phyloP scores from a whole-genome alignment of 768 basidiomycete species.

The Pleurotus giganteus region DNA sequence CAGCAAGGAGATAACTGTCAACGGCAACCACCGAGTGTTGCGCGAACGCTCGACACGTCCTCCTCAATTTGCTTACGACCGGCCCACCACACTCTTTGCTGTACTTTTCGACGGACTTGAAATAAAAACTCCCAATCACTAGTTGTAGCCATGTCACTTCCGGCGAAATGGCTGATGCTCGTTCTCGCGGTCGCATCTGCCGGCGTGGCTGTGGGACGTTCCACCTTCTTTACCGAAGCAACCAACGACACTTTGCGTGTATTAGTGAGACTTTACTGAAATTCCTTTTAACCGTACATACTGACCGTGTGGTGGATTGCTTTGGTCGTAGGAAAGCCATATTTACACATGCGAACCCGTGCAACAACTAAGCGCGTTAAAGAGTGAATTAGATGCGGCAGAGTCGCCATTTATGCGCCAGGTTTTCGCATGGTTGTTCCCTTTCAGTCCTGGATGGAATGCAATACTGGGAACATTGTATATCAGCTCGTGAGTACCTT shows the following conservation, averaged over 20 bases:
- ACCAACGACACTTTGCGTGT: conserved; percentile 7
- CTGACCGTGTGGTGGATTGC: not conserved
- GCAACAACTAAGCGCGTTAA: conserved; percentile 53
- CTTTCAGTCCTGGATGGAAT: conserved; percentile 90
- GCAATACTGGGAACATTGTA: conserved; percentile 91
- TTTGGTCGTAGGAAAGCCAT: conserved; percentile 36
- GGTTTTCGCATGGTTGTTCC: conserved; percentile 80
- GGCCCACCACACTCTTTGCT: not conserved
- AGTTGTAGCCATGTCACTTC: not conserved
- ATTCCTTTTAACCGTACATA: not conserved
- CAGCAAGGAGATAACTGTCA: not conserved
- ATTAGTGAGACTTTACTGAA: conserved; percentile 13
- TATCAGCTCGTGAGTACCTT: conserved; percentile 82
- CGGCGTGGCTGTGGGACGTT: conserved; percentile 1
- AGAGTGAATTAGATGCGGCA: conserved; percentile 55
- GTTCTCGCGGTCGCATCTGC: conserved; percentile 5
- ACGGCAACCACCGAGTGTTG: not conserved
- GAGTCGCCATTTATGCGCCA: conserved; percentile 77
- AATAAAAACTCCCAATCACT: not conserved
- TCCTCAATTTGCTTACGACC: not conserved
- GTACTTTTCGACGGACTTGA: not conserved
- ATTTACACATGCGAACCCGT: conserved; percentile 39
- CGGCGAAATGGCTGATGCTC: not conserved
- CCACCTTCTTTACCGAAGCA: not conserved
- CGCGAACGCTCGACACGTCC: not conserved